A percentile compares a stretch with the other conserved stretches of the same genome.
Conservation (phyloP, 345 rosid species). For the Syzygium aromaticum region DNA sequence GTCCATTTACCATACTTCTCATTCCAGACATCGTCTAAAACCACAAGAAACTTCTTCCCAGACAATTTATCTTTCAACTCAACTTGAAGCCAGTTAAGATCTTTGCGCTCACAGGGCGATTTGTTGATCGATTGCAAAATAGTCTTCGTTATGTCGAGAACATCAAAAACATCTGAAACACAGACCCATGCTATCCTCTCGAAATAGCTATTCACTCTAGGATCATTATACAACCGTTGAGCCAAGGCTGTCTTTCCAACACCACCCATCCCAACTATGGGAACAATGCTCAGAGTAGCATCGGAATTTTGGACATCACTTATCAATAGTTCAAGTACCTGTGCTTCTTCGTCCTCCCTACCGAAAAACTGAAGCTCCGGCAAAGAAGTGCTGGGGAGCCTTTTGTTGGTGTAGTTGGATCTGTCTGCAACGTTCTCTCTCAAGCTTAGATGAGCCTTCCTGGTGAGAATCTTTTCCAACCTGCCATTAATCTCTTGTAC, state of each 20-base stretch:
- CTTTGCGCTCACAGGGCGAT: fast-evolving
- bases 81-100: not conserved
- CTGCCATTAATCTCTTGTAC: not conserved
- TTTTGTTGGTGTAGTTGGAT: not conserved
- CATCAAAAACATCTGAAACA: not conserved
- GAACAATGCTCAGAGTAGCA: fast-evolving
- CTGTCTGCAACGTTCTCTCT: not conserved
- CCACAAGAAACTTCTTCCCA: not conserved
- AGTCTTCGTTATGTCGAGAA: not conserved
- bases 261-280: not conserved
- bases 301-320: fast-evolving
- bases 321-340: fast-evolving
- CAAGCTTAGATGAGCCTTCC: not conserved
- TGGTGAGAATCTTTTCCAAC: not conserved
- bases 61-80: fast-evolving
- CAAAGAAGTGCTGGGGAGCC: not conserved
- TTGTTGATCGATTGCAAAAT: fast-evolving
- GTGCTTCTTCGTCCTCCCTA: not conserved
- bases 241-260: not conserved
- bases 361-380: fast-evolving
- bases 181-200: not conserved
- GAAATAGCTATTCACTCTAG: no score
- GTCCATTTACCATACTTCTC: not conserved
- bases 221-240: not conserved
- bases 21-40: not conserved